Evolutionary conservation across 2,329 filamentous ascomycete species (phyloP).

Genomic region (Hymenoscyphus linearis): DNA sequence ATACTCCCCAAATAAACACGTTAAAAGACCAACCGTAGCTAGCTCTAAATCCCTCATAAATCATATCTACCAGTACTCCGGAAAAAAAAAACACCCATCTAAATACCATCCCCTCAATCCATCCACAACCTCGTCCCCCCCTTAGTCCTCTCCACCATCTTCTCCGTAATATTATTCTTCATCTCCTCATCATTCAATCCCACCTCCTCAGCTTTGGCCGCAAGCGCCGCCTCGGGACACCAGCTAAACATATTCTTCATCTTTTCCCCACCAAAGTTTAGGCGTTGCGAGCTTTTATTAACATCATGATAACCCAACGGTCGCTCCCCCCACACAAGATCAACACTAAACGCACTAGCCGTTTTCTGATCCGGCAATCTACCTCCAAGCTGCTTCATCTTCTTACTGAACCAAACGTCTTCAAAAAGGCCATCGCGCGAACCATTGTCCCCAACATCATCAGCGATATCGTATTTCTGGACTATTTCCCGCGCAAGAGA

Average conservation of each 20-base stretch:
- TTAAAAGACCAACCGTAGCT: no score
- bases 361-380: constrained; percentile 22
- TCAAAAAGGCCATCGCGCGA: constrained; percentile 14
- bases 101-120: neutral
- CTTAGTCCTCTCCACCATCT: neutral
- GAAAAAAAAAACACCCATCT: no score
- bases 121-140: neutral
- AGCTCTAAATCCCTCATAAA: no score
- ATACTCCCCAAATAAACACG: no score
- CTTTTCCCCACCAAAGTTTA: constrained; percentile 19
- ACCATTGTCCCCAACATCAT: constrained; percentile 9
- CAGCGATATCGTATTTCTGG: constrained; percentile 6
- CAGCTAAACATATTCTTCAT: constrained; percentile 28
- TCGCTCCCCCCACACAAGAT: constrained; percentile 16
- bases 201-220: constrained; percentile 4
- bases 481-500: constrained; percentile 23
- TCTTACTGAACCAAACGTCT: constrained; percentile 23
- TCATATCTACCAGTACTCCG: no score
- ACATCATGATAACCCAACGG: constrained; percentile 18
- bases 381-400: constrained; percentile 22
- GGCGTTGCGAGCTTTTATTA: constrained; percentile 6
- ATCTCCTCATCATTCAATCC: neutral
- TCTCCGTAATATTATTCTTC: neutral
- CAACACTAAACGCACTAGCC: constrained; percentile 19
- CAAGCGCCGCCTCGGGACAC: constrained; percentile 29